Evolutionary conservation across 371 early-diverging fungal genomes (phyloP).

Genomic region (Rhizopus delemar): DNA sequence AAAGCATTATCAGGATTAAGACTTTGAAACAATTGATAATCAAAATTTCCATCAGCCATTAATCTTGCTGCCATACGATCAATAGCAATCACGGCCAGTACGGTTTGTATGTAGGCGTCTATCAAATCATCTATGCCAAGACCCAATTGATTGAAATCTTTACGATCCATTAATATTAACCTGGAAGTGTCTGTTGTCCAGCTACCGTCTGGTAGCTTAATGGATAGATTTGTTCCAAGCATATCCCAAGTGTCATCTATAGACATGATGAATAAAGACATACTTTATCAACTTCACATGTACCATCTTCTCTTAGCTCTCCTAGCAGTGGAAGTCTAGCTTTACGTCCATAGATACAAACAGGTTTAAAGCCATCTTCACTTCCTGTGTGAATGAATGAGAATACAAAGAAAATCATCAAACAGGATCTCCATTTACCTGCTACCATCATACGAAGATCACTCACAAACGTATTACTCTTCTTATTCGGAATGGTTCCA

Average conservation of each 20-base stretch:
- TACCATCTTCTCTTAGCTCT: slow-evolving; percentile 57
- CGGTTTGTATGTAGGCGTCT: slow-evolving; percentile 93
- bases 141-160: slow-evolving; percentile 90
- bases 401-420: no score
- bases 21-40: slow-evolving; percentile 79
- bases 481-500: slow-evolving; percentile 91
- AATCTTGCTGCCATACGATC: slow-evolving; percentile 82
- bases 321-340: slow-evolving; percentile 78
- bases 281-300: background rate
- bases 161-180: slow-evolving; percentile 87
- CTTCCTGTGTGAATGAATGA: slow-evolving; percentile 21
- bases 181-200: slow-evolving; percentile 90
- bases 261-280: slow-evolving; percentile 1
- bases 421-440: background rate
- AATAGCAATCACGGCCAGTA: slow-evolving; percentile 85
- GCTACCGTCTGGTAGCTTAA: slow-evolving; percentile 75
- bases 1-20: slow-evolving; percentile 86
- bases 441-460: slow-evolving; percentile 93
- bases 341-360: slow-evolving; percentile 85
- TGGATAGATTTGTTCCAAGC: slow-evolving; percentile 91
- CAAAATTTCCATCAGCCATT: slow-evolving; percentile 72
- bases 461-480: slow-evolving; percentile 82
- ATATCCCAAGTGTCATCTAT: slow-evolving; percentile 80
- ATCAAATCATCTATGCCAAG: slow-evolving; percentile 91
- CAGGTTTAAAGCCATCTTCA: slow-evolving; percentile 79